Evolutionary conservation across 2,329 filamentous ascomycete species (phyloP), one percentile per base, ranked within the genome.

Genomic region (Pyrenophora teres): DNA sequence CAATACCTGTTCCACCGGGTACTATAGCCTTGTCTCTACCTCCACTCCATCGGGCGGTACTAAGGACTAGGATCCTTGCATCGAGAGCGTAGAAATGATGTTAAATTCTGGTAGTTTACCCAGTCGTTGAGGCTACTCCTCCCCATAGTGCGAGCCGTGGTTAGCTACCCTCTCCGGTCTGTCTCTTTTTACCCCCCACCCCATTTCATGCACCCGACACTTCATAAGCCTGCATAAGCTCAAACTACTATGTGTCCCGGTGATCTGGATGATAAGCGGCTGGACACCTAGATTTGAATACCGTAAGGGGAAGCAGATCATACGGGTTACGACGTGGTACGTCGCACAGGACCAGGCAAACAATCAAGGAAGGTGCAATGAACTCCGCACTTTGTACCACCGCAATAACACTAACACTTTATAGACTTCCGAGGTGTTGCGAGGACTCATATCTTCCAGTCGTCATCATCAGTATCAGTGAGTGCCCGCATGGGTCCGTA

Each of bases 181-280:
- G 15, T 44, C n/a, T 16, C 41, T 42, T 25, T 18, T 30, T 12
- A 13, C 31, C 3, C 33, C 15, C 15, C 15, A 15, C 15, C 15
- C 41, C 31, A 15, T 16, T 18, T 19, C 25, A 21, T 40, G 42
- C 38, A 42, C 44, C 52, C 50, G 50, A 46, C 36, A 6, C 46
- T 48, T 47, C 49, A 50, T 46, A 48, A 43, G 25, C 50, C 45
- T 54, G 47, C 39, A 37, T 33, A 31, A 18, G 4, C 48, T 19
- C 37, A 21, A 15, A 39, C 12, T 2, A 39, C 18, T 12, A 8
- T 21, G 55, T 39, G 47, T 57, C 37, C 62, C 62, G 49, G 52
- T 46, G 25, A 39, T 21, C 30, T 44, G 49, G 55, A 50, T 59
- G 59, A 63, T 57, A 62, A 46, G 59, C 52, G 46, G 46, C 53